Conservation (phyloP, 2,329 filamentous ascomycete species). For the Parasarocladium wereldwijsianum region DNA sequence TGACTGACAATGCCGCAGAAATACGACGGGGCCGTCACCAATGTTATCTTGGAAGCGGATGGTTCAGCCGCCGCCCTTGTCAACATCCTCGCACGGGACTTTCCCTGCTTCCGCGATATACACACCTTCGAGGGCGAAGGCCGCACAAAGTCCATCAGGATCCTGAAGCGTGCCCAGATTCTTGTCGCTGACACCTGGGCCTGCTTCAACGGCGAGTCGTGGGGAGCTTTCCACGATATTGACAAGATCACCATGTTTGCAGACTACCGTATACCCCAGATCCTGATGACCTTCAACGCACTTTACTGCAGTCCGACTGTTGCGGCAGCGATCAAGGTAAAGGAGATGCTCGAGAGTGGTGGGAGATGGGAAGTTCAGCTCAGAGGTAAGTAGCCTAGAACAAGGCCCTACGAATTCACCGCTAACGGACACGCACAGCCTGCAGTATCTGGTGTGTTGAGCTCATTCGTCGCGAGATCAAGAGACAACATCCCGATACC, state of each 20-base stretch:
- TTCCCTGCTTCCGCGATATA: conserved; percentile 77
- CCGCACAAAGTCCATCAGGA: conserved; percentile 52
- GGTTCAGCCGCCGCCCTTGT: conserved; percentile 73
- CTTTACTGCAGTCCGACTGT: conserved; percentile 73
- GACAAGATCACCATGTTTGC: conserved; percentile 97
- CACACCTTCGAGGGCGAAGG: conserved; percentile 48
- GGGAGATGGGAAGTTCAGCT: conserved; percentile 75
- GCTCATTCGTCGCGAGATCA: conserved; percentile 69
- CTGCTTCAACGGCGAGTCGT: conserved; percentile 70
- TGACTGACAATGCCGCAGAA: conserved; percentile 29
- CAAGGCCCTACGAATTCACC: no score
- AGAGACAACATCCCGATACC: conserved; percentile 54
- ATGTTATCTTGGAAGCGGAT: conserved; percentile 59
- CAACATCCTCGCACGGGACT: conserved; percentile 70
- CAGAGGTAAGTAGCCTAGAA: conserved; percentile 41
- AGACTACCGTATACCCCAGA: conserved; percentile 93
- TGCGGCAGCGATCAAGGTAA: conserved; percentile 51
- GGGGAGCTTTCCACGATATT: conserved; percentile 77
- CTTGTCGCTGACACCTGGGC: conserved; percentile 95
- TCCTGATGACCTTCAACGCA: conserved; percentile 70
- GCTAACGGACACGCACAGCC: conserved; percentile 27
- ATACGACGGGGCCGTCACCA: conserved; percentile 60
- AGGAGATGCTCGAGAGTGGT: conserved; percentile 53
- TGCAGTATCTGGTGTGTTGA: conserved; percentile 97
- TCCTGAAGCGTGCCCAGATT: conserved; percentile 92